A percentile compares a stretch with the other conserved stretches of the same genome.
These are phyloP conservation scores for Neonectria punicea DNA, from an alignment of 2,329 filamentous ascomycete genomes.

Conservation along the genomic window DNA sequence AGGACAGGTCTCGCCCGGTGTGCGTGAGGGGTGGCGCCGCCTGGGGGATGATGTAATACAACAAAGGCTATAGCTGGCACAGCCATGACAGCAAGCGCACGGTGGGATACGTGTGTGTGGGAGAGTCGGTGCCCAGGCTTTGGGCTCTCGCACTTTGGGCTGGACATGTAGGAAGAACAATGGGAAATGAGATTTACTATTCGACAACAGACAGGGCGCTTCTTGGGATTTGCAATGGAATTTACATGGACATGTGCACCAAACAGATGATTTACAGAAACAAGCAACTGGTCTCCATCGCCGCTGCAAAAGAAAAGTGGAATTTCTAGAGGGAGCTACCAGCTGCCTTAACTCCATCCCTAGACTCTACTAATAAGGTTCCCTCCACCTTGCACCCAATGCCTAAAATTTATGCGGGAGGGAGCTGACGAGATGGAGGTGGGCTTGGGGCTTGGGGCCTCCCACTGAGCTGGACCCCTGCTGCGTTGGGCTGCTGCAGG, in stretches of 20 bases:
- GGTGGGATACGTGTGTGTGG: background rate
- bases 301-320: background rate
- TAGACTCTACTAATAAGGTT: background rate
- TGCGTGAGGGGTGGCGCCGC: constrained; percentile 66
- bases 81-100: background rate
- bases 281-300: background rate
- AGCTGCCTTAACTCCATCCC: background rate
- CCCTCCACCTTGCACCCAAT: constrained; percentile 1
- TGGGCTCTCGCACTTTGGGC: background rate
- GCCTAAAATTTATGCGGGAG: background rate
- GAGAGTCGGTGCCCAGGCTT: background rate
- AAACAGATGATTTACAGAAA: constrained; percentile 19
- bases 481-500: constrained; percentile 6
- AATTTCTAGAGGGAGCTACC: background rate
- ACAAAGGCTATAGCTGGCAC: background rate
- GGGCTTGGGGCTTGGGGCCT: constrained; percentile 4
- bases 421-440: background rate
- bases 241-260: background rate
- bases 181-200: background rate
- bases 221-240: background rate
- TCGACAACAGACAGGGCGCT: background rate
- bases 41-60: constrained; percentile 50
- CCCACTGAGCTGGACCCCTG: background rate
- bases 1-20: constrained; percentile 72
- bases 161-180: constrained; percentile 7